These are phyloP conservation scores for Cutaneotrichosporon dermatis DNA, from an alignment of 1,284 basidiomycete species.

Conservation along the genomic window DNA sequence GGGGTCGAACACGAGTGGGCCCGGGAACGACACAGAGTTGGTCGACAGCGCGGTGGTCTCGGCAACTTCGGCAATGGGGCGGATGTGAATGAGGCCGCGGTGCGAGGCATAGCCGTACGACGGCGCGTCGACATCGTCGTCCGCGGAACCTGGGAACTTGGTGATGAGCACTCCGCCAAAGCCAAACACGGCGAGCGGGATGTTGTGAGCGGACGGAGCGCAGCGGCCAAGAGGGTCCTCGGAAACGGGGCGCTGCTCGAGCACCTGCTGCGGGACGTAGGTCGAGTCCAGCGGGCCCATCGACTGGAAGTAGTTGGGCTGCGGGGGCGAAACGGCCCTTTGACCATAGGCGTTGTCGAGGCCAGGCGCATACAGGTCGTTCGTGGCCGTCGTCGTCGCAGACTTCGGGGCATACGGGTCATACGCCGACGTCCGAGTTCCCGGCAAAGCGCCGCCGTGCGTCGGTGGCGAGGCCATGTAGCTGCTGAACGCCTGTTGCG, in stretches of 20 bases:
- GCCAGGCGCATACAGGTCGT: conserved; percentile 14
- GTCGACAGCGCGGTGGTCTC: conserved; percentile 62
- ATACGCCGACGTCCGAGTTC: background rate
- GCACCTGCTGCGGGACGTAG: conserved; percentile 43
- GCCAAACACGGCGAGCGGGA: conserved; percentile 80
- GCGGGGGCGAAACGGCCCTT: conserved; percentile 19
- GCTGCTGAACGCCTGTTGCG: conserved; percentile 4
- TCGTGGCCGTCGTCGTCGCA: background rate
- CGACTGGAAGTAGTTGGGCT: conserved; percentile 51
- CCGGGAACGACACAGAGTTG: conserved; percentile 65
- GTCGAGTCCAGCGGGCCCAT: conserved; percentile 70
- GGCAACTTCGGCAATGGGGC: conserved; percentile 62
- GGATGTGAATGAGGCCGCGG: conserved; percentile 65
- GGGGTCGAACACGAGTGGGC: conserved; percentile 76
- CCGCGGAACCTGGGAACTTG: conserved; percentile 73
- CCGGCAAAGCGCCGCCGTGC: background rate
- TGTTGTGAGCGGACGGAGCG: conserved; percentile 54
- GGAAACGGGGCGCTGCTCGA: conserved; percentile 49
- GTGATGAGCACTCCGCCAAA: conserved; percentile 81
- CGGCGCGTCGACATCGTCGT: conserved; percentile 62
- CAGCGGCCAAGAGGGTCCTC: conserved; percentile 78
- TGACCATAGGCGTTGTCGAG: conserved; percentile 27
- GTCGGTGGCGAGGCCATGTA: background rate
- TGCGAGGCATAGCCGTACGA: conserved; percentile 53
- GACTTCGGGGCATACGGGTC: conserved; percentile 3